phyloP scores from a whole-genome alignment of 108 stramenopile species.

The Pseudonitzschia pungens region DNA sequence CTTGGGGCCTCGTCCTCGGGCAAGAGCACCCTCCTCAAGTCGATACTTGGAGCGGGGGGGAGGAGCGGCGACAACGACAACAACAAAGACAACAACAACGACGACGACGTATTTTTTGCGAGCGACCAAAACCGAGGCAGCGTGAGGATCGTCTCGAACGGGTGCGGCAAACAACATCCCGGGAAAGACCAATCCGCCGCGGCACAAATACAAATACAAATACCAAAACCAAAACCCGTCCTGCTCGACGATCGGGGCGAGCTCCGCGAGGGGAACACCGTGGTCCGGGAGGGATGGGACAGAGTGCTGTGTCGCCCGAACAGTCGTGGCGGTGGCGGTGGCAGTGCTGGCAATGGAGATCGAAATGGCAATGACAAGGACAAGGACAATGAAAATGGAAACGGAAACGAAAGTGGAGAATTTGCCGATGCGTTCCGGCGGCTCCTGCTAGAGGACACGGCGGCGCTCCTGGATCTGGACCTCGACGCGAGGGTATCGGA shows the following conservation, averaged over 20 bases:
- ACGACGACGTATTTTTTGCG: not conserved
- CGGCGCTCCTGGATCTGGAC: not conserved
- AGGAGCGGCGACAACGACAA: not conserved
- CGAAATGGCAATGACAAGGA: too few species aligned
- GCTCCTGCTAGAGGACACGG: not conserved
- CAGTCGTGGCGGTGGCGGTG: too few species aligned
- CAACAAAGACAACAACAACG: not conserved
- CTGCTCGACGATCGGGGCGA: constrained; percentile 26
- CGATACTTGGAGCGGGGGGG: constrained; percentile 18
- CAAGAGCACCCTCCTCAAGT: constrained; percentile 40
- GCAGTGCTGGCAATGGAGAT: too few species aligned
- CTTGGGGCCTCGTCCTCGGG: constrained; percentile 46
- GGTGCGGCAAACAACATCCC: not conserved
- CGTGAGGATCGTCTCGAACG: not conserved
- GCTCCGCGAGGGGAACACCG: not conserved
- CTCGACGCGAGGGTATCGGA: constrained; percentile 6
- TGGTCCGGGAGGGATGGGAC: not conserved
- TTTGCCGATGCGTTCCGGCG: too few species aligned
- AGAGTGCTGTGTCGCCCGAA: not conserved
- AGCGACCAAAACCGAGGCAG: not conserved
- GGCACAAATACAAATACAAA: too few species aligned
- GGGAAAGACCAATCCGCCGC: too few species aligned
- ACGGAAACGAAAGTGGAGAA: too few species aligned
- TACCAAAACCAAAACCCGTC: constrained; percentile 22
- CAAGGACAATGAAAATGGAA: not conserved